Evolutionary conservation across 169 alveolate genomes (phyloP), one percentile per base, ranked within the genome.

Genomic region (Plasmodium gallinaceum): DNA sequence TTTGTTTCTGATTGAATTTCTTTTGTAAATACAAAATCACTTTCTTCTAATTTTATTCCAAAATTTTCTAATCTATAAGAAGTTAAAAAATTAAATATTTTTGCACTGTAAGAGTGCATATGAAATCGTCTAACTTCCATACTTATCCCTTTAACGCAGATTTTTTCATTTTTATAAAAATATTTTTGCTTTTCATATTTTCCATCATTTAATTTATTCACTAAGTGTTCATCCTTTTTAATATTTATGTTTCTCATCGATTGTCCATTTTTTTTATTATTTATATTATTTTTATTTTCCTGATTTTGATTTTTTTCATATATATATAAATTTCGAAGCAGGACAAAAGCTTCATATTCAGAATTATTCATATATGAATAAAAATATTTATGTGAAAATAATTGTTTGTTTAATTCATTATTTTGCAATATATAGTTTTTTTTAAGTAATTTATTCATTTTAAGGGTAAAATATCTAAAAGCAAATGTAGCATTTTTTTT

Each of bases 81-180:
- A 14, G 92, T 86, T 72, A 86, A 32, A 66, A 86, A 52, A 46
- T 86, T 86, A 64, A 86, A 86, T 60, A 86, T 86, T 39, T 86
- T 86, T 48, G 92, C 86, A 65, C 88, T 86, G 51, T 86, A 86
- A 0, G 92, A 69, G 45, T 86, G 92, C 92, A 86, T 86, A 64
- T 86, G 92, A 51, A 86, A 86, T 69, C 92, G 39, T 37, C 92
- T 22, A 32, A 88, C 70, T 73, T 86, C 92, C 92, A 86, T 86
- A 42, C 87, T 54, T n/a, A 86, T 66, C 14, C 87, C 88, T 39
- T 86, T 86, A 58, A 86, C 88, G 39, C 92, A 86, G 26, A 45
- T 71, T 43, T 58, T 64, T 64, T 86, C 75, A 54, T 72, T 86
- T 73, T 57, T 46, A 72, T 83, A 83, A 68, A 83, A 83, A 83